Evolutionary conservation across 192 early-diverging fungal species (phyloP).

Genomic region (Obelidium mucronatum): DNA sequence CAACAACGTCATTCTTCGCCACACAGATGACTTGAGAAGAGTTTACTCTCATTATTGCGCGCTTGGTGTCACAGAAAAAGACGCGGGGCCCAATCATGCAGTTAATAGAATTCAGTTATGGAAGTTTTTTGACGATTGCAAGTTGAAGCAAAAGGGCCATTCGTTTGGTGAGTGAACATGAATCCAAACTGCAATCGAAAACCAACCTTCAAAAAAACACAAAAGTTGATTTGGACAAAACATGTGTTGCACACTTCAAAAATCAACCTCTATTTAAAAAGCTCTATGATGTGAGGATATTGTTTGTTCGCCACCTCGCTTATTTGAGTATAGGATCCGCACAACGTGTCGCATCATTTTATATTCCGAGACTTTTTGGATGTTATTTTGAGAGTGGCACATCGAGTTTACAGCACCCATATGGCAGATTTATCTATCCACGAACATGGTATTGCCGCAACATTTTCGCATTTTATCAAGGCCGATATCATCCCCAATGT

Average conservation of each 20-base stretch:
- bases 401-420: slow-evolving; percentile 41
- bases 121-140: slow-evolving; percentile 48
- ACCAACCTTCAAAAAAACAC: not conserved
- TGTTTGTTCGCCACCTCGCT: slow-evolving; percentile 23
- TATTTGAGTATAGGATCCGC: slow-evolving; percentile 48
- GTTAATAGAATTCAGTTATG: slow-evolving; percentile 51
- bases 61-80: not conserved
- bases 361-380: slow-evolving; percentile 59
- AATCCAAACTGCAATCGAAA: not conserved
- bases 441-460: slow-evolving; percentile 43
- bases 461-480: slow-evolving; percentile 49
- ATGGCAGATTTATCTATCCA: slow-evolving; percentile 40
- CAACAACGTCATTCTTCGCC: slow-evolving; percentile 52
- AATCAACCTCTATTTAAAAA: slow-evolving; percentile 31
- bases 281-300: slow-evolving; percentile 40
- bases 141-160: slow-evolving; percentile 32
- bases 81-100: slow-evolving; percentile 2
- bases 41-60: slow-evolving; percentile 51
- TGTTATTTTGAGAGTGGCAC: slow-evolving; percentile 40
- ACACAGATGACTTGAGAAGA: slow-evolving; percentile 47
- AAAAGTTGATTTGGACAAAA: slow-evolving; percentile 50
- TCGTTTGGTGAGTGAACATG: slow-evolving; percentile 38
- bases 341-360: slow-evolving; percentile 43
- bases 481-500: slow-evolving; percentile 42
- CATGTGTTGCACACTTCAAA: slow-evolving; percentile 45